phyloP scores from a whole-genome alignment of 2,329 filamentous ascomycete species.

The Diaporthe velutina region DNA sequence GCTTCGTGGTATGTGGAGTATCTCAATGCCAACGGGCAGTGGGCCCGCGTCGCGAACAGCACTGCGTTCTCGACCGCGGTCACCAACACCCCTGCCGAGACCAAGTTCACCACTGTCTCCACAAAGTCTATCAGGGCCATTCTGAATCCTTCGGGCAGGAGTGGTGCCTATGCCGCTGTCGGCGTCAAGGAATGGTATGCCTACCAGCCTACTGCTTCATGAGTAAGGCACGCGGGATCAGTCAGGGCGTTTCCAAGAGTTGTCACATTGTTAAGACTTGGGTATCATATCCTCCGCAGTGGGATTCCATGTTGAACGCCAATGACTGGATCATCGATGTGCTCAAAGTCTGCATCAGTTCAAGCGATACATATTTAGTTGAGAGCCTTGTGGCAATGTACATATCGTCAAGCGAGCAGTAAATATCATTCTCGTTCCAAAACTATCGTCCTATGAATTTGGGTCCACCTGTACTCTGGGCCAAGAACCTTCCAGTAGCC shows the following conservation, averaged over 20 bases:
- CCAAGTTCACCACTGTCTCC: slow-evolving; percentile 45
- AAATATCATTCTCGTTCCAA: background rate
- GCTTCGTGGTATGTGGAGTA: slow-evolving; percentile 47
- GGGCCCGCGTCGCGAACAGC: slow-evolving; percentile 43
- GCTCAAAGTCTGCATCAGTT: background rate
- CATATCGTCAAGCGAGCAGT: background rate
- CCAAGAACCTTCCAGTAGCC: too few species aligned
- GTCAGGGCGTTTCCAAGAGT: too few species aligned
- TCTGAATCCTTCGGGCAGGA: slow-evolving; percentile 44
- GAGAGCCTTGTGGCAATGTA: background rate
- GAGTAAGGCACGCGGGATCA: background rate
- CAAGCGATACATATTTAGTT: background rate
- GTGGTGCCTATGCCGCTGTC: slow-evolving; percentile 43
- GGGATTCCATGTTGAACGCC: too few species aligned
- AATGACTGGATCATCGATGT: too few species aligned
- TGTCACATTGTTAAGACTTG: background rate
- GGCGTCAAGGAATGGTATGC: slow-evolving; percentile 47
- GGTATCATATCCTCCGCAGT: background rate
- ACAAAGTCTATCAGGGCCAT: slow-evolving; percentile 45
- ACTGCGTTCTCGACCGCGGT: slow-evolving; percentile 45
- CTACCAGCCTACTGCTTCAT: slow-evolving; percentile 31
- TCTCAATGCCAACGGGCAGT: slow-evolving; percentile 40
- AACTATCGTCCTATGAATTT: too few species aligned
- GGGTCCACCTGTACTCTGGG: too few species aligned
- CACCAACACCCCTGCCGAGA: slow-evolving; percentile 46